Base-by-base conservation (phyloP, 2,329 filamentous ascomycete genomes). In the Fusarium longipes region DNA sequence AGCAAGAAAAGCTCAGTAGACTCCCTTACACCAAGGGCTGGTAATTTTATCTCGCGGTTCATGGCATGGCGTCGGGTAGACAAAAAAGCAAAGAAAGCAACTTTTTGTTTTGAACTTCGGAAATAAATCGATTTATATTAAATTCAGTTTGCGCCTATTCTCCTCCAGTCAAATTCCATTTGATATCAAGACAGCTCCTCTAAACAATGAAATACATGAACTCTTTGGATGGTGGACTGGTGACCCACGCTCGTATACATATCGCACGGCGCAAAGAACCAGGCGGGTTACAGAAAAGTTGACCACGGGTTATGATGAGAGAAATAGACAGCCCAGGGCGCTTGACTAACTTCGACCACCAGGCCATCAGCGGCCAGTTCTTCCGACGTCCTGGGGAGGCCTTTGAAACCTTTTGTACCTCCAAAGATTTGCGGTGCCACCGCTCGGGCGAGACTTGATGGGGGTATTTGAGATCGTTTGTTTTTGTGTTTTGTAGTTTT, bases 91-190 rank as follows among this genome's bases (percentile, higher is more conserved):
- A 56, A 52, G 65, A 65, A 61, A 68, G 52, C 68, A 68, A 62
- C 70, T 59, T 57, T n/a, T 67, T 54, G 42, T 66, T 66, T 68
- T 65, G 33, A 36, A 52, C 36, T 38, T 56, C 32, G 51, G 65
- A 55, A 57, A 57, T 48, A 71, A 59, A 32, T 60, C 47, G 51
- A 67, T 67, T 47, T 69, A 55, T 60, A 60, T 70, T 67, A 49
- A 72, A 65, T 60, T 65, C 73, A 69, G 59, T 68, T 70, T 75
- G 70, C 73, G 73, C 73, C 73, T 56, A 39, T 70, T 61, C 65
- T 70, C 65, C 68, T 63, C 59, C 67, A 65, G 51, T 64, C 61
- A 63, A 63, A 42, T 68, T 70, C 67, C 71, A 60, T 74, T 35
- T 54, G 63, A 73, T 70, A 69, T 68, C 56, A 65, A 59, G 33